Conservation (phyloP, 148 eudicot species). For the Chenopodium album region DNA sequence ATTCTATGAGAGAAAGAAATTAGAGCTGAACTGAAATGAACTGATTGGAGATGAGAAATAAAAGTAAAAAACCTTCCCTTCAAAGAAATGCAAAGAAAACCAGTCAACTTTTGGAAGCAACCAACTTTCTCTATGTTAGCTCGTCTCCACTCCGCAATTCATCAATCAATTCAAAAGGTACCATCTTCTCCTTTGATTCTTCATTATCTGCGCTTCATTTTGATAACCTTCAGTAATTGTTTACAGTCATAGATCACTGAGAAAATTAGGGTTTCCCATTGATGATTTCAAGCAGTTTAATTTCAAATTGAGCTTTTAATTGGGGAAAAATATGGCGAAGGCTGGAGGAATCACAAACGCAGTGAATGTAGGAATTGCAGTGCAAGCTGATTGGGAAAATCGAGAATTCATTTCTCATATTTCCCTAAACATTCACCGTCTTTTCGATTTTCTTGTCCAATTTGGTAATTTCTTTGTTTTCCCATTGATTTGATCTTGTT, state of each 20-base stretch:
- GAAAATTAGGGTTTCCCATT: neutral
- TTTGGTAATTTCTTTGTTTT: slow-evolving; percentile 52
- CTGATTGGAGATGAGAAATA: too few species aligned
- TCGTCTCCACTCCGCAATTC: neutral
- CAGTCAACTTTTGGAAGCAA: neutral
- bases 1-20: too few species aligned
- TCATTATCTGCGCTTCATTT: neutral
- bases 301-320: neutral
- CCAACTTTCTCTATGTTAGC: neutral
- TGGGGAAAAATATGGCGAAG: slow-evolving; percentile 50
- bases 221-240: too few species aligned
- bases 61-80: neutral
- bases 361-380: slow-evolving; percentile 95
- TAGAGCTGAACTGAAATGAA: too few species aligned
- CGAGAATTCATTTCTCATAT: slow-evolving; percentile 94
- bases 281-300: neutral
- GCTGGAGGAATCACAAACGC: slow-evolving; percentile 97
- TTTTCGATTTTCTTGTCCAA: slow-evolving; percentile 91
- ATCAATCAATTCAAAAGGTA: neutral
- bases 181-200: neutral
- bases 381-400: slow-evolving; percentile 99
- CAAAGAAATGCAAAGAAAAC: neutral
- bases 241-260: neutral
- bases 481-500: neutral
- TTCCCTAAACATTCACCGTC: slow-evolving; percentile 87